Base-by-base conservation (phyloP, 805 yeast genomes). In the Candida koratica region DNA sequence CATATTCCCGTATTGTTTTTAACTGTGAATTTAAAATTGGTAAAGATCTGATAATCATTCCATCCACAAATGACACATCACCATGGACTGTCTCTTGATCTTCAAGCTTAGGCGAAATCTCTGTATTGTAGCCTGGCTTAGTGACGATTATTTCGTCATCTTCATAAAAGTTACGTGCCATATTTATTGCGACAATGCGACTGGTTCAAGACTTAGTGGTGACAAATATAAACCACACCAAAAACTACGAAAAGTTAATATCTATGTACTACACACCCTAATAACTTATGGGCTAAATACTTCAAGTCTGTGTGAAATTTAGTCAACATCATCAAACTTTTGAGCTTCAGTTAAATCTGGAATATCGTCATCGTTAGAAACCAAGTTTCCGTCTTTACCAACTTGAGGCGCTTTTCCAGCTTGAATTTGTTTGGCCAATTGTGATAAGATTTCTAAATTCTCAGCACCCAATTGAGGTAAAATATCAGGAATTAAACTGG, bases 391-490 rank as follows among this genome's bases (percentile, higher is more conserved):
- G 46, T 62, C 68, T 31, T 32, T 36, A 37, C 36, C 42, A 44
- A 61, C 69, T 46, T 64, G 61, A 32, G 71, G 76, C 36, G 69
- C 69, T 52, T 66, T 73, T 43, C 72, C 79, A 39, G 69, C 68
- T 73, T 86, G 89, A 66, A 85, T 69, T 66, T 84, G 89, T 69
- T 84, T 84, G 46, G 97, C 96, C 65, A 90, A 75, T 70, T 82
- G 77, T 63, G 86, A 81, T 67, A 90, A 77, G 67, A 86, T 81
- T 61, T 82, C 84, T 63, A 87, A 79, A 70, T 93, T 85, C 69
- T 90, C 97, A 52, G 95, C 85, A 59, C 97, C 96, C 70, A 90
- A 77, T 75, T 89, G 96, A 55, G 95, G 89, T 61, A 90, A 79
- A 68, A 90, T 87, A 67, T 79, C 83, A 57, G 97, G 97, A 53